Evolutionary conservation across 1,284 basidiomycete genomes (phyloP).

Genomic region (Ustilago xerochloae): DNA sequence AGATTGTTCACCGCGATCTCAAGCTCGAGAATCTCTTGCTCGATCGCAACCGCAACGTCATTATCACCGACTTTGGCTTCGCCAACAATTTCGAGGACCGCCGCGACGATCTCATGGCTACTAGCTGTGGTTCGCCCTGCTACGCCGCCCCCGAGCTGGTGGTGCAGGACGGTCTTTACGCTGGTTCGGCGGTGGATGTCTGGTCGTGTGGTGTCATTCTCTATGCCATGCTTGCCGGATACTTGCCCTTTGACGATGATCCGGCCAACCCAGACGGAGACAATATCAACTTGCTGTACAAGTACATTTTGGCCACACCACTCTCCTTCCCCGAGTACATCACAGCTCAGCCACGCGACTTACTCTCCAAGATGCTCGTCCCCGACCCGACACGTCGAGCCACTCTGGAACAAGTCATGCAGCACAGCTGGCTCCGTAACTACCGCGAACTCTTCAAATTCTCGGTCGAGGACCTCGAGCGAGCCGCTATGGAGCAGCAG

Average conservation of each 20-base stretch:
- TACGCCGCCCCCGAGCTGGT: slow-evolving; percentile 99
- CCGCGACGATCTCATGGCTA: slow-evolving; percentile 96
- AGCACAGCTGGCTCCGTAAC: slow-evolving; percentile 65
- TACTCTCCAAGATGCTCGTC: slow-evolving; percentile 65
- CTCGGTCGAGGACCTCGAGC: slow-evolving; percentile 66
- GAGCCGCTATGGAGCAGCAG: slow-evolving; percentile 67
- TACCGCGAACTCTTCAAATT: slow-evolving; percentile 68
- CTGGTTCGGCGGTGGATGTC: slow-evolving; percentile 98
- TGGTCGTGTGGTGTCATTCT: slow-evolving; percentile 99
- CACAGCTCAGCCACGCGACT: slow-evolving; percentile 63
- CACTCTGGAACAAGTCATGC: slow-evolving; percentile 64
- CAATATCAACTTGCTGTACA: slow-evolving; percentile 99
- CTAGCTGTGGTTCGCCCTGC: slow-evolving; percentile 95
- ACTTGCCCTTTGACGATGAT: slow-evolving; percentile 99
- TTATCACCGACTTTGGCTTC: slow-evolving; percentile 99
- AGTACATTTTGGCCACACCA: slow-evolving; percentile 83
- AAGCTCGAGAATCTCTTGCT: slow-evolving; percentile 98
- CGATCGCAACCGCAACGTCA: slow-evolving; percentile 96
- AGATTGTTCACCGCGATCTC: slow-evolving; percentile 98
- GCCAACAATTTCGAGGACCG: slow-evolving; percentile 88
- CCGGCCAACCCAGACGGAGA: slow-evolving; percentile 98
- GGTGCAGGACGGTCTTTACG: slow-evolving; percentile 95
- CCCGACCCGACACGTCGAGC: slow-evolving; percentile 64
- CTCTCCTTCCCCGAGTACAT: slow-evolving; percentile 68
- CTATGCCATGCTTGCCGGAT: slow-evolving; percentile 98